Evolutionary conservation across 768 basidiomycete genomes (phyloP), one percentile per base, ranked within the genome.

Genomic region (Tylopilus subfusipes): DNA sequence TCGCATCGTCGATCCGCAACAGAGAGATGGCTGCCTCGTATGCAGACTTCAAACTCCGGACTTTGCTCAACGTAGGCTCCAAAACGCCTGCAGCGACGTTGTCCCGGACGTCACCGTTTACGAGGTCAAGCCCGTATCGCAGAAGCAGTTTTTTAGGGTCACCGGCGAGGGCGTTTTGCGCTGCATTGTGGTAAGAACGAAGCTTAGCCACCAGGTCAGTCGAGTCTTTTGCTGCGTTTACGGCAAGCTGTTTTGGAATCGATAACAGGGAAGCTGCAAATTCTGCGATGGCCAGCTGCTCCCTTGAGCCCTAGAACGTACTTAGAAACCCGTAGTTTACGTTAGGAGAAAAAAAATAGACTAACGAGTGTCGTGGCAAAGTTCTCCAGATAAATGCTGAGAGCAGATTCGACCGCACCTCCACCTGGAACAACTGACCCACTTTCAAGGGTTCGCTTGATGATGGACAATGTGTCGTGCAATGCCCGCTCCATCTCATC

Each of bases 401-500:
- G 78, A 5, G 96, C 96, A 36, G 91, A 92, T 73, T 99, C 96
- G 12, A 98, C 95, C 6, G 97, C 95, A 53, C 96, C 97, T 50
- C 97, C 97, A 51, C 96, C 97, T 1, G 97, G 95, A 11, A 98
- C 95, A 24, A 98, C 94, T 30, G 88, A 73, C 10, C 96, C 97
- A 62, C 93, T 95, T 78, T 99, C 97, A 44, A 98, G 75, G 6
- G 97, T 98, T 54, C 96, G 83, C 77, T 99, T 99, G 76, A 98
- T 93, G 63, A 97, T 82, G 27, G 91, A 96, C 58, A 98, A 72
- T 2, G 91, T 90, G 69, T 99, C 97, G 68, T 99, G 96, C 62
- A 98, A 72, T 0, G 93, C 88, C 45, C 97, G 79, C 75, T 99
- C 97, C 97, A 98, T 99, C 79, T 99, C 97, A 70, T 99, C 97